Evolutionary conservation across 805 yeast genomes (phyloP), one percentile per base, ranked within the genome.

Genomic region (Nakazawaea anatomiae): DNA sequence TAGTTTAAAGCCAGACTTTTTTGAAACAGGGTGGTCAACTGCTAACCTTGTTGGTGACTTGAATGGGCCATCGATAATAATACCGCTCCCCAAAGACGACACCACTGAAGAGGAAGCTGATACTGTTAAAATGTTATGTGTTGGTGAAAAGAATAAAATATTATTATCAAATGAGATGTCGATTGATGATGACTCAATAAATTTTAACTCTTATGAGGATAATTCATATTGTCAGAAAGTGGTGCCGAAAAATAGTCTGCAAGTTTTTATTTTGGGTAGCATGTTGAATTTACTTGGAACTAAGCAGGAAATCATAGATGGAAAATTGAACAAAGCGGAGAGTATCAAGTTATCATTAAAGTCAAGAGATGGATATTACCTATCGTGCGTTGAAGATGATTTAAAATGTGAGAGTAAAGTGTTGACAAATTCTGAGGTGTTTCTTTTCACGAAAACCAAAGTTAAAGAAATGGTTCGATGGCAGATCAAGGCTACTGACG

Each of bases 21-120:
- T 67, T 31, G 58, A 60, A 30, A 35, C 54, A 8, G 70, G 69
- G 4, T 67, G 71, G 71, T 63, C 71, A 12, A 55, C 59, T 2
- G 56, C 60, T 12, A 36, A 44, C 4, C 39, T 45, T 11, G n/a
- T 45, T 5, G 49, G 45, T 6, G 69, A 65, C 48, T 32, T 65
- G 25, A 52, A 49, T 31, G 69, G 67, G 1, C 68, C 68, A 1
- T 35, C 61, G 0, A n/a, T 65, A 11, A 38, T 66, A 2, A 46
- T 54, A 1, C 50, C 57, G 5, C 36, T 55, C 4, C 30, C 57
- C 32, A 54, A 55, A 3, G 51, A 47, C 1, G 44, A 47, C 11
- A 10, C 14, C 30, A 3, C 25, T 18, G 25, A 25, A n/a, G 18
- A 34, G 11, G 11, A 12, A 39, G 14, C 27, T 5, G 39, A 28